Evolutionary conservation across 371 early-diverging fungal genomes (phyloP), one percentile per base, ranked within the genome.

Genomic region (Thermomucor indicae-seudaticae): DNA sequence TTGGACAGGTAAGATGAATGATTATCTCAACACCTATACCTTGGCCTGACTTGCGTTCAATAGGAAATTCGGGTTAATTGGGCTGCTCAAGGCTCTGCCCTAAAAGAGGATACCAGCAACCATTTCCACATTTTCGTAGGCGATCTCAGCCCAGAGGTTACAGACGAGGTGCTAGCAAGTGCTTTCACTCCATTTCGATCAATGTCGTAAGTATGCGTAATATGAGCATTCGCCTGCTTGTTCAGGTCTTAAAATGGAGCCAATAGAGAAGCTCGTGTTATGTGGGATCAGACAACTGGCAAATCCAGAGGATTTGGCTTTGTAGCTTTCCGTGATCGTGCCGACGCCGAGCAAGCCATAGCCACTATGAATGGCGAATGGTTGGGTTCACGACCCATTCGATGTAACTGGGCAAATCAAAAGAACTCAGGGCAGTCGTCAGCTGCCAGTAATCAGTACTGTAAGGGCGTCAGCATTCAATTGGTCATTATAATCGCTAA

Each of bases 121-220:
- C 92, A 92, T 58, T 93, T 83, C 60, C 78, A 92, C 19, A 55
- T 93, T 8, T 93, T 92, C 58, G 83, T 82, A 45, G 94, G 94
- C 28, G 90, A 92, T 64, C 64, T 93, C 20, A 90, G 90, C 22
- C 88, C 88, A 57, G 94, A 93, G 57, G 86, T 90, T 22, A 87
- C 75, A 1, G 90, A 91, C 55, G 89, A 88, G 19, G 55, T 82
- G 10, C 74, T 92, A 37, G 50, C 59, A 10, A 79, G 80, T 43
- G 79, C 89, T 1, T 93, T 93, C 58, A 61, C 75, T 25, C 64
- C 57, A 7, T 85, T 83, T 57, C 75, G 82, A 1, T 61, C 70
- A 50, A 58, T 84, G 61, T 79, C 83, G 83, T 84, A 68, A 61
- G 85, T 76, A 20, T 8, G 32, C 32, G 4, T 2, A 6, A 16